A percentile compares a stretch with the other conserved stretches of the same genome.
phyloP scores from a whole-genome alignment of 1,139 yeast species.

The Yamadazyma triangularis region DNA sequence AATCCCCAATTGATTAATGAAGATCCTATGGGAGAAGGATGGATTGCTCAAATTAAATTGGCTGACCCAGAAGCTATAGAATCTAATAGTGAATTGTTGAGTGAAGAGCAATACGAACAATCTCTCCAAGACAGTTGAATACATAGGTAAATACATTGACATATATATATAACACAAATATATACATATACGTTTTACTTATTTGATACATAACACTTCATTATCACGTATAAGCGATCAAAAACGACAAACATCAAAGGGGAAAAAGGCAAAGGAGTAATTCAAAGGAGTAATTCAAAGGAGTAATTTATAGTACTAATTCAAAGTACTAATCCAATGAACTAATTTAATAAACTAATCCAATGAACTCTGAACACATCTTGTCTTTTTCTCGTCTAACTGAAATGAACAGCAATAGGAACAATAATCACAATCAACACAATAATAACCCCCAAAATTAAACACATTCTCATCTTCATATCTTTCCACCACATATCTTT shows the following conservation, averaged over 20 bases:
- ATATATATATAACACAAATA: too few species aligned
- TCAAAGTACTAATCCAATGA: too few species aligned
- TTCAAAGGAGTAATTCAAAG: too few species aligned
- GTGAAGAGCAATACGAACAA: slow-evolving; percentile 58
- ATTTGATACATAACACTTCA: too few species aligned
- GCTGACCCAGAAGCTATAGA: slow-evolving; percentile 26
- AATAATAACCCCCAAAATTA: slow-evolving; percentile 75
- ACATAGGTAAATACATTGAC: background rate
- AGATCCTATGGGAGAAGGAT: slow-evolving; percentile 92
- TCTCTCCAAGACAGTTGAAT: slow-evolving; percentile 60
- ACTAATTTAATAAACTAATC: too few species aligned
- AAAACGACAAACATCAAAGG: too few species aligned
- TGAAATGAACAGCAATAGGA: slow-evolving; percentile 89
- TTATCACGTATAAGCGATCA: too few species aligned
- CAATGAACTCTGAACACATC: too few species aligned
- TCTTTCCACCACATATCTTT: slow-evolving; percentile 99
- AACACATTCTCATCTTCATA: slow-evolving; percentile 92
- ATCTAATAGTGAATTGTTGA: slow-evolving; percentile 30
- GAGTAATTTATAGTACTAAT: too few species aligned
- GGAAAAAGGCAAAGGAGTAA: too few species aligned
- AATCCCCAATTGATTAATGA: slow-evolving; percentile 75
- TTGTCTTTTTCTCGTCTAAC: too few species aligned
- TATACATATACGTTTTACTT: too few species aligned
- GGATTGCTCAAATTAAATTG: slow-evolving; percentile 79
- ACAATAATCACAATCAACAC: slow-evolving; percentile 85